Base-by-base conservation (phyloP, 352 stramenopile genomes). In the Peronospora destructor region DNA sequence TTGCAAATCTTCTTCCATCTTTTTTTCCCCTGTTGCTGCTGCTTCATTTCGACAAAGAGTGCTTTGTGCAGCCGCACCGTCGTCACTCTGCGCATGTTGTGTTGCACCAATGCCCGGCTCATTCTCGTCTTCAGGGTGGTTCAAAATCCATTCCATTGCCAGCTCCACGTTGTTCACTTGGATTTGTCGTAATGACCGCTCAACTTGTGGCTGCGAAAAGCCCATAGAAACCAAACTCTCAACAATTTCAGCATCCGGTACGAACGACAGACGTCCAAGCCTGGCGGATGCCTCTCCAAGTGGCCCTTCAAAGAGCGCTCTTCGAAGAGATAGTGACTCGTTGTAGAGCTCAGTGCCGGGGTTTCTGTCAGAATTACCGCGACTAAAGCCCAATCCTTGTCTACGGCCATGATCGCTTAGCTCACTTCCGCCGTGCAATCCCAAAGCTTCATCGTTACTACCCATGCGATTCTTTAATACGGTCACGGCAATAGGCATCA, bases 121-220 rank as follows among this genome's bases (percentile, higher is more conserved):
- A 19, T 44, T 55, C n/a, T 82, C 73, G 19, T 85, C 69, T 35
- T 90, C 77, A 21, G 91, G 91, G 66, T 98, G 85, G 5, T 81
- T 75, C 14, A 98, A 51, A 23, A 97, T 88, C 77, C 95, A 98
- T 56, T 98, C 94, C 92, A 98, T 98, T 1, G 88, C 95, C 32
- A 98, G 59, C 56, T 98, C 94, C 2, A 98, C 71, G 44, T 93
- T 79, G 49, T 98, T 97, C 10, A 87, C 73, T 63, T 90, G 72
- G 25, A 91, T 84, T 28, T 76, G 74, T 30, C 94, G 86, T 25
- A 98, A 66, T 8, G 93, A 93, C 62, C 85, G 81, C 49, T 97
- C 68, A 9, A 97, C 87, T 45, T 95, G 84, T 32, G 88, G 59
- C 16, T 91, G 76, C 13, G 61, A 64, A 52, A 98, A 98, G 13